These are phyloP conservation scores for Diaporthe caulivora DNA, from an alignment of 2,329 filamentous ascomycete species.

Conservation along the genomic window DNA sequence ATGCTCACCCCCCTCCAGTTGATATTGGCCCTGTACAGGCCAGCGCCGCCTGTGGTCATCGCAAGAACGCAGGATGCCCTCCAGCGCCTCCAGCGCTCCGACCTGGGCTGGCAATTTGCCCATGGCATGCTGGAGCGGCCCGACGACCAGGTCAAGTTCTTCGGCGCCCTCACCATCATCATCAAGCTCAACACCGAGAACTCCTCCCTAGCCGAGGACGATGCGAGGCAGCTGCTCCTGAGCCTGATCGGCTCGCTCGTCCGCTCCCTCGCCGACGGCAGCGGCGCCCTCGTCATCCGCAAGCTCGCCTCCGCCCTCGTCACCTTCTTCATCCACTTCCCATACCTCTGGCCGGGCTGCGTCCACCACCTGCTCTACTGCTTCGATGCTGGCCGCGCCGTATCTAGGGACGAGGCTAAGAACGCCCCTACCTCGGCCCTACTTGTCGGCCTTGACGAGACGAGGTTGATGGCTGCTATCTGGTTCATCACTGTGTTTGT, in stretches of 20 bases:
- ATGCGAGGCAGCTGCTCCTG: slow-evolving; percentile 70
- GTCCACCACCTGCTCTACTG: slow-evolving; percentile 74
- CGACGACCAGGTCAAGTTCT: slow-evolving; percentile 86
- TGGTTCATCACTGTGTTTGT: slow-evolving; percentile 75
- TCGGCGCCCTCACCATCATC: slow-evolving; percentile 91
- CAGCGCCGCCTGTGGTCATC: slow-evolving; percentile 61
- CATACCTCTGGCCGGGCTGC: slow-evolving; percentile 74
- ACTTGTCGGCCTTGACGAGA: slow-evolving; percentile 58
- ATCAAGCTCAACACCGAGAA: slow-evolving; percentile 93
- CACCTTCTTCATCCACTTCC: slow-evolving; percentile 80
- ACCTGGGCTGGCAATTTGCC: slow-evolving; percentile 87
- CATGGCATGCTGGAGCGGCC: slow-evolving; percentile 77
- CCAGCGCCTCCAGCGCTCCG: slow-evolving; percentile 81
- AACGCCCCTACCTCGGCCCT: slow-evolving; percentile 58
- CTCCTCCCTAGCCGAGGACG: slow-evolving; percentile 65
- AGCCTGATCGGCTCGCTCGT: slow-evolving; percentile 75
- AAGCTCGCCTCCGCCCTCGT: slow-evolving; percentile 84
- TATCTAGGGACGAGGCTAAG: slow-evolving; percentile 62
- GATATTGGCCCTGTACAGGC: slow-evolving; percentile 66
- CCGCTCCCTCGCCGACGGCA: slow-evolving; percentile 62
- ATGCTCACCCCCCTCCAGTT: slow-evolving; percentile 50
- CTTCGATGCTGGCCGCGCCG: slow-evolving; percentile 60
- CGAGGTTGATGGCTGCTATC: slow-evolving; percentile 68
- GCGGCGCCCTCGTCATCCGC: slow-evolving; percentile 72
- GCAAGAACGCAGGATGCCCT: slow-evolving; percentile 76